These are phyloP conservation scores for Leersia perrieri DNA, from an alignment of 176 grass and related monocot species.

Conservation along the genomic window DNA sequence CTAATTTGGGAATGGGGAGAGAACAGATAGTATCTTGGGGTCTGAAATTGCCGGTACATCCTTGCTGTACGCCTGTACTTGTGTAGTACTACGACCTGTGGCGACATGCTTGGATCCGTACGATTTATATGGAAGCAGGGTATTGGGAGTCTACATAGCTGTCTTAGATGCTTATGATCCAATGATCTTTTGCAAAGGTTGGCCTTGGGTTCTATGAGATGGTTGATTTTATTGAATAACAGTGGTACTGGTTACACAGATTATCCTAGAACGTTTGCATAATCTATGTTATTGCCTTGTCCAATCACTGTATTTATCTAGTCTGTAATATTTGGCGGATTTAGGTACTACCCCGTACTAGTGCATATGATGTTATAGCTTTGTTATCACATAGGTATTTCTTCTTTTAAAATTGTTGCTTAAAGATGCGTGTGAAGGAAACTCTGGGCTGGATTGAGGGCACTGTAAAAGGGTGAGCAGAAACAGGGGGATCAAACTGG, in stretches of 20 bases:
- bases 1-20: not conserved
- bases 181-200: not conserved
- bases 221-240: not conserved
- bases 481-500: constrained; percentile 19
- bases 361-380: not conserved
- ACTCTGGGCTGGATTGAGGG: not conserved
- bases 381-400: not conserved
- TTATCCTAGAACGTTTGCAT: not conserved
- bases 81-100: not conserved
- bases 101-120: constrained; percentile 15
- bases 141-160: constrained; percentile 2
- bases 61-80: constrained; percentile 31
- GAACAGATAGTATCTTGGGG: not conserved
- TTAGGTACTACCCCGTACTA: too few species aligned
- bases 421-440: not conserved
- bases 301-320: not conserved
- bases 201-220: not conserved
- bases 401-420: not conserved
- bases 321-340: not conserved
- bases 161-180: constrained; percentile 26
- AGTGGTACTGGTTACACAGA: not conserved
- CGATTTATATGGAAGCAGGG: constrained; percentile 18
- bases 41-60: not conserved
- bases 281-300: not conserved
- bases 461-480: not conserved